Conservation (phyloP, 768 basidiomycete genomes). For the Leucosporidium yakuticum region DNA sequence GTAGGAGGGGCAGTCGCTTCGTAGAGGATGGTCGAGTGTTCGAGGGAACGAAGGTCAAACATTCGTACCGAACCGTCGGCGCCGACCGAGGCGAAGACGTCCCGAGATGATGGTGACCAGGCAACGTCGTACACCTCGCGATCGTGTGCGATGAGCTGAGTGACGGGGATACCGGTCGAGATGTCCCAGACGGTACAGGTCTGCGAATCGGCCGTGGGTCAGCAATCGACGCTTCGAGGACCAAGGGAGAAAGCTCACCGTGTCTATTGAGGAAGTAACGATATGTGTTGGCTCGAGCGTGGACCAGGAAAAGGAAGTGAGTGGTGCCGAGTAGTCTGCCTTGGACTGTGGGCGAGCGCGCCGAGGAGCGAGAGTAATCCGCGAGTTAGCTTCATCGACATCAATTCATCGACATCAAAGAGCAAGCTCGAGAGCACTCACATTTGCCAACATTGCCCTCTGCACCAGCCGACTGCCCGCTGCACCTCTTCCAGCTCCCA, state of each 20-base stretch:
- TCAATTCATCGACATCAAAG: background rate
- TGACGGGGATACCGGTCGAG: conserved; percentile 83
- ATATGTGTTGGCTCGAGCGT: conserved; percentile 81
- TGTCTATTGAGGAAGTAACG: conserved; percentile 97
- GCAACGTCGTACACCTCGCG: conserved; percentile 94
- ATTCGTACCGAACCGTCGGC: conserved; percentile 94
- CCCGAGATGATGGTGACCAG: conserved; percentile 85
- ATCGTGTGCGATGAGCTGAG: conserved; percentile 88
- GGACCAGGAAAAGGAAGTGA: conserved; percentile 98
- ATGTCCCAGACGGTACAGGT: conserved; percentile 98
- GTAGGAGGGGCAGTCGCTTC: conserved; percentile 50
- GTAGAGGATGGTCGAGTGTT: conserved; percentile 97
- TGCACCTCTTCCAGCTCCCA: background rate
- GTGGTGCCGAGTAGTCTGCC: conserved; percentile 81
- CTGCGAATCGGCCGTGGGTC: conserved; percentile 1
- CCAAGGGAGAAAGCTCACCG: conserved; percentile 40
- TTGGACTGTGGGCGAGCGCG: conserved; percentile 59
- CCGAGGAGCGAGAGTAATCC: background rate
- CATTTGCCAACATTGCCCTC: conserved; percentile 28
- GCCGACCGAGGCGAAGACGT: conserved; percentile 96
- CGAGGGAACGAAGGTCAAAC: conserved; percentile 90
- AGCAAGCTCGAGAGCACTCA: conserved; percentile 13
- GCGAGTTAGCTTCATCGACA: background rate
- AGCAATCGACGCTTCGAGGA: too few relatives aligned
- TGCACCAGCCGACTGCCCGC: conserved; percentile 21